These are phyloP conservation scores for Candida dubliniensis DNA, from an alignment of 1,139 yeast genomes.

Conservation along the genomic window DNA sequence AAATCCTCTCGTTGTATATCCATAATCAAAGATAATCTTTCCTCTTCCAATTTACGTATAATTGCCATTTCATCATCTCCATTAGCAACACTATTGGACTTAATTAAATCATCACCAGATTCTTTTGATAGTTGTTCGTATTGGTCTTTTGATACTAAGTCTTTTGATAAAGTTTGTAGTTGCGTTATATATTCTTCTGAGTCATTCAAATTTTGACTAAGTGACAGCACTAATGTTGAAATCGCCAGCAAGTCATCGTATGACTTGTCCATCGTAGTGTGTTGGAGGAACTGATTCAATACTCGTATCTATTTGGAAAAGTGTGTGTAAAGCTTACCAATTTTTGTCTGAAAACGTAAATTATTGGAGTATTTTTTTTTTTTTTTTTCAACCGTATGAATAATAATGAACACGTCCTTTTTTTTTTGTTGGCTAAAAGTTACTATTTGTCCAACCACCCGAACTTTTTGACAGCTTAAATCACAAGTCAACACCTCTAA, in stretches of 20 bases:
- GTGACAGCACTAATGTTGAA: slow-evolving; percentile 21
- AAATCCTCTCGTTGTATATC: slow-evolving; percentile 47
- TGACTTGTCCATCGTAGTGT: slow-evolving; percentile 22
- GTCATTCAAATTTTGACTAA: slow-evolving; percentile 23
- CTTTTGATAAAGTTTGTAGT: slow-evolving; percentile 23
- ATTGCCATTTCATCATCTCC: slow-evolving; percentile 6
- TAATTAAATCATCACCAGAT: not conserved
- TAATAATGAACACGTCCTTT: slow-evolving; percentile 2
- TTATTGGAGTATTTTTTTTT: not conserved
- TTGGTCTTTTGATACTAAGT: slow-evolving; percentile 23
- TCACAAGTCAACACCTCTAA: not conserved
- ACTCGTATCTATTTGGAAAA: slow-evolving; percentile 1
- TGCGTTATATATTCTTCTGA: slow-evolving; percentile 21
- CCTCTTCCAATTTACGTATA: slow-evolving; percentile 27
- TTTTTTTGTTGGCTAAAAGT: not conserved
- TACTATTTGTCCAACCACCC: not conserved
- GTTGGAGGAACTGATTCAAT: no score
- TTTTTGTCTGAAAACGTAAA: not conserved
- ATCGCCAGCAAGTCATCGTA: slow-evolving; percentile 26
- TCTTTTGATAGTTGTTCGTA: slow-evolving; percentile 11
- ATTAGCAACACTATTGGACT: not conserved
- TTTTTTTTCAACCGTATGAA: not conserved
- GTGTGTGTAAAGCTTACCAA: slow-evolving; percentile 4
- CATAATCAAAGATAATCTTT: slow-evolving; percentile 39
- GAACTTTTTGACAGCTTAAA: not conserved